Percentiles rank a stretch among this genome's conserved stretches.
These are phyloP conservation scores for Termitomyces sp. DNA, from an alignment of 768 basidiomycete genomes.

Conservation along the genomic window DNA sequence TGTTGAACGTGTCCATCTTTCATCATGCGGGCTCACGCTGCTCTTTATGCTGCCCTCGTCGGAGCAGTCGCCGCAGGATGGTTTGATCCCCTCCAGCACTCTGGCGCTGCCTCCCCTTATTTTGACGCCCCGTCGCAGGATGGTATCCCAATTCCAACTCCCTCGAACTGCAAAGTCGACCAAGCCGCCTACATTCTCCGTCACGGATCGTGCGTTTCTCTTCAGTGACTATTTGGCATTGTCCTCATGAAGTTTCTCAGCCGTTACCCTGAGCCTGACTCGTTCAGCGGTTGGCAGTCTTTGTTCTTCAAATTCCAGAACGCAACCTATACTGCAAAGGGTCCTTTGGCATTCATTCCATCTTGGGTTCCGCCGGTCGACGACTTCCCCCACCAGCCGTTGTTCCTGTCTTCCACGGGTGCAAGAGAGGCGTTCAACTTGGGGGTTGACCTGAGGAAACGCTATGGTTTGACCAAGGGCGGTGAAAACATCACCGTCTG, in stretches of 20 bases:
- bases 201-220: slow-evolving; percentile 33
- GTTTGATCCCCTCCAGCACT: slow-evolving; percentile 39
- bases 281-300: slow-evolving; percentile 33
- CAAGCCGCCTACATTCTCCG: slow-evolving; percentile 42
- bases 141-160: slow-evolving; percentile 28
- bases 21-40: neutral
- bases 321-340: slow-evolving; percentile 31
- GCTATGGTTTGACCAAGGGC: slow-evolving; percentile 35
- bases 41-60: neutral
- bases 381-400: slow-evolving; percentile 33
- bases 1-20: neutral
- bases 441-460: slow-evolving; percentile 34
- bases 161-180: slow-evolving; percentile 36
- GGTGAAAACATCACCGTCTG: slow-evolving; percentile 40
- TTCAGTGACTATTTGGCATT: neutral
- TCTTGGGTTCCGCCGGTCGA: slow-evolving; percentile 39
- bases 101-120: slow-evolving; percentile 40
- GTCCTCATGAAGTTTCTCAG: slow-evolving; percentile 11
- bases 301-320: slow-evolving; percentile 39
- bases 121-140: slow-evolving; percentile 38
- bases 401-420: slow-evolving; percentile 36
- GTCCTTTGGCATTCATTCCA: slow-evolving; percentile 36
- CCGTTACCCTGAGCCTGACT: slow-evolving; percentile 39
- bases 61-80: neutral
- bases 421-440: slow-evolving; percentile 37